phyloP scores from a whole-genome alignment of 2,329 filamentous ascomycete species.

The Cladosporium colombiae region DNA sequence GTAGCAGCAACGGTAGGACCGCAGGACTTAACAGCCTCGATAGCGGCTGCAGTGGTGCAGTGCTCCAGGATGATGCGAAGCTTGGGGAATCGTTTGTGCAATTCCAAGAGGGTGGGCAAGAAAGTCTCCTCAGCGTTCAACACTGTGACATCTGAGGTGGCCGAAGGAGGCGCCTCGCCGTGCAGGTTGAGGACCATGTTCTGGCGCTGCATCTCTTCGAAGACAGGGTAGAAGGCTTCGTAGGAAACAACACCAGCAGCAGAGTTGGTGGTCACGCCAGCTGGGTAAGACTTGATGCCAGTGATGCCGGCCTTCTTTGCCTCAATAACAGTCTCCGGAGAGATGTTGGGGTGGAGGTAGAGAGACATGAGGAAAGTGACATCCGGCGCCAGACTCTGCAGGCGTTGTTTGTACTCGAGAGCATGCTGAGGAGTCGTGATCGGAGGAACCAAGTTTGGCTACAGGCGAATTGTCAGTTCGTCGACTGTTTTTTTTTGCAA shows the following conservation, averaged over 20 bases:
- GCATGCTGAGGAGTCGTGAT: slow-evolving; percentile 52
- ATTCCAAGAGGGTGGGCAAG: slow-evolving; percentile 72
- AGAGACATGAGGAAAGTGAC: slow-evolving; percentile 55
- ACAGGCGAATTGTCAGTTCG: slow-evolving; percentile 3
- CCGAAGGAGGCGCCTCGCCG: slow-evolving; percentile 71
- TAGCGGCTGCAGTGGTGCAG: slow-evolving; percentile 79
- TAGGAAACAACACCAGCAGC: slow-evolving; percentile 69
- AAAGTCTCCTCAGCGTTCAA: slow-evolving; percentile 75
- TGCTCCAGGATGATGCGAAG: slow-evolving; percentile 73
- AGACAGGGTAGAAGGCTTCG: slow-evolving; percentile 73
- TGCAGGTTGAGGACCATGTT: slow-evolving; percentile 90
- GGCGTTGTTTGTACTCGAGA: slow-evolving; percentile 47
- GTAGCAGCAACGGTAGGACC: slow-evolving; percentile 76
- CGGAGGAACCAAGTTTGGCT: slow-evolving; percentile 55
- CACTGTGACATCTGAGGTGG: slow-evolving; percentile 41
- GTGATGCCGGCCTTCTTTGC: slow-evolving; percentile 71
- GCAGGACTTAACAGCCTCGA: slow-evolving; percentile 75
- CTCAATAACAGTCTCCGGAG: slow-evolving; percentile 61
- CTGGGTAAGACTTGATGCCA: slow-evolving; percentile 70
- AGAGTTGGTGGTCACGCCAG: slow-evolving; percentile 60
- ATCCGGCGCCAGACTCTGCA: slow-evolving; percentile 49
- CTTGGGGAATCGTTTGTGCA: slow-evolving; percentile 74
- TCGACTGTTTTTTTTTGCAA: not conserved
- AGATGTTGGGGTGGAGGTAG: slow-evolving; percentile 52
- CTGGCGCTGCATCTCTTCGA: slow-evolving; percentile 84